These are phyloP conservation scores for Hanseniaspora gamundiae DNA, from an alignment of 1,139 yeast genomes.

Conservation along the genomic window DNA sequence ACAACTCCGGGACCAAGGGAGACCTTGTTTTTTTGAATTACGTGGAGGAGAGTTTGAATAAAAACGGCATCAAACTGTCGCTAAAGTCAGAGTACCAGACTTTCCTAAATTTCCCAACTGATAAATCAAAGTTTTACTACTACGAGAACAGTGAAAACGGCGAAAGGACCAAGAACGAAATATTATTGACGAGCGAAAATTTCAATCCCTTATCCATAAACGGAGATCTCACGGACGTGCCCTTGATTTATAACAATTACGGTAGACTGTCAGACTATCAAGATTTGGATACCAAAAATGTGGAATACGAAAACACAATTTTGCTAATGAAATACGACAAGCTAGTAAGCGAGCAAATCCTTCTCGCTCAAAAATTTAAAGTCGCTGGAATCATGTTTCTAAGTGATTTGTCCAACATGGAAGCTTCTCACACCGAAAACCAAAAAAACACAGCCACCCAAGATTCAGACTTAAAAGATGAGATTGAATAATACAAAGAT, in stretches of 20 bases:
- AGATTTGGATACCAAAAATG: conserved; percentile 27
- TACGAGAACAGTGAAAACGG: conserved; percentile 16
- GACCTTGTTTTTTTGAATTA: conserved; percentile 61
- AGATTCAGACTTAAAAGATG: not conserved
- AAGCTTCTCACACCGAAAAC: conserved; percentile 8
- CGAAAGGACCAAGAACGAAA: conserved; percentile 28
- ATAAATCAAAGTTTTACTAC: conserved; percentile 20
- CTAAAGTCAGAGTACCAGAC: conserved; percentile 40
- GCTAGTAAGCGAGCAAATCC: conserved; percentile 40
- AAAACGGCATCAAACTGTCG: conserved; percentile 42
- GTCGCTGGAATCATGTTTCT: conserved; percentile 44
- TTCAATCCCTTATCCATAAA: conserved; percentile 60
- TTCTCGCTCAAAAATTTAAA: conserved; percentile 38
- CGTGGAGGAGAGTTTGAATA: conserved; percentile 43
- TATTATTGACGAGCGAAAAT: conserved; percentile 34
- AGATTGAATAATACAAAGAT: conserved; percentile 20
- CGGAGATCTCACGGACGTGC: conserved; percentile 42
- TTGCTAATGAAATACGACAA: conserved; percentile 51
- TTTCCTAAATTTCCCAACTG: conserved; percentile 47
- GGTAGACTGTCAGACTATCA: conserved; percentile 52
- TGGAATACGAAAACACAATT: conserved; percentile 32
- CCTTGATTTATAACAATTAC: conserved; percentile 45
- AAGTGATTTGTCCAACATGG: conserved; percentile 17
- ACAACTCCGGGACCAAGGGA: conserved; percentile 78
- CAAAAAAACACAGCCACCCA: not conserved